Evolutionary conservation across 1,139 yeast species (phyloP), one percentile per base, ranked within the genome.

Genomic region (Maudiozyma humilis): DNA sequence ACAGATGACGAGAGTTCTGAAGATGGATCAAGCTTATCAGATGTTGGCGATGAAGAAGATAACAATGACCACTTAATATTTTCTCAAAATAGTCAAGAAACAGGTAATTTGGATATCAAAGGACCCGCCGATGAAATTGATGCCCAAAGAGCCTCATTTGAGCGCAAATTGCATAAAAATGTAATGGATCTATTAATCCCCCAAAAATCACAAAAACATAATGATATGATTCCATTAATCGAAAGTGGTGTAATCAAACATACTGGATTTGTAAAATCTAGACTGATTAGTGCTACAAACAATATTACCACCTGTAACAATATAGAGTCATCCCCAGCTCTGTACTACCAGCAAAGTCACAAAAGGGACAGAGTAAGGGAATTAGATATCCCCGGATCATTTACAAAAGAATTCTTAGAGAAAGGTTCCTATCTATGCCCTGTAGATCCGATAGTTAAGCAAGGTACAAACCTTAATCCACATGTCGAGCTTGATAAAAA

Each of bases 241-340:
- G 47, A 48, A 20, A 39, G 47, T 2, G 56, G 58, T 10, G 42
- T 59, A 7, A 50, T 50, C 7, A 34, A 38, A 6, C 59, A 58
- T 40, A 41, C 42, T 10, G 52, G 61, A 8, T 43, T 59, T 10
- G 38, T 32, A 8, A 44, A 40, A 3, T 44, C 47, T 38, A 40
- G 49, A 4, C 15, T 25, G 8, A 51, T 45, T 5, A 54, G 54
- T 45, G 56, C 48, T n/a, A 56, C 63, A 16, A 59, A 58, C 43
- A 45, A 58, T 43, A 53, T 59, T 16, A 57, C 60, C 42, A 53
- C 59, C 12, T 40, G 44, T 3, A 37, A 46, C n/a, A 58, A 58
- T 36, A 57, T 50, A 44, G 60, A 57, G 36, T 40, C 44, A 12
- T 49, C 55, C 2, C 51, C 53, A 20, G 54, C 52, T 0, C 45